Base-by-base conservation (phyloP, 352 stramenopile genomes). In the Globisporangium takayamanum region DNA sequence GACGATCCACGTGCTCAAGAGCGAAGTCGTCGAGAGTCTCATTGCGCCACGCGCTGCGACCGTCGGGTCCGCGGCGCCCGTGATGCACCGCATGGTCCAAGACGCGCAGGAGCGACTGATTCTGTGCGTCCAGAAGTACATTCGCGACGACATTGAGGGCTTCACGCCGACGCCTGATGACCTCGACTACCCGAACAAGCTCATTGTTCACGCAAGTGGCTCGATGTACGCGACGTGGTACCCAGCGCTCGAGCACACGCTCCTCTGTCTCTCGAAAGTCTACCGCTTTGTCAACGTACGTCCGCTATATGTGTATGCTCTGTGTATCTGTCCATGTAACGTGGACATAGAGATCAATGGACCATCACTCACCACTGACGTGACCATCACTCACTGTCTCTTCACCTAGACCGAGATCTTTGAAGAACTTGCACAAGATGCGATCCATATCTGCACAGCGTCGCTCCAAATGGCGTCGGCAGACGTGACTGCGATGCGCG, bases 1-100 rank as follows among this genome's bases (percentile, higher is more conserved):
- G 57, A 70, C 86, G 37, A 79, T 94, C 28, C 80, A 92, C 53
- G 78, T 94, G 15, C 60, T 92, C 2, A 70, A 86, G 15, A 87
- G 71, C 36, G 84, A 94, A 51, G 67, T 94, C 51, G 85, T 92
- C 45, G 84, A 94, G 58, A 74, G 69, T 41, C 48, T 79, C 3
- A 89, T 94, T 62, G 73, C 66, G 14, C 82, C 84, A 0, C 76
- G 78, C 16, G 66, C 64, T 20, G 62, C 70, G 5, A 62, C 82
- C 2, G 72, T 86, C 1, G 80, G 76, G 0, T 84, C 72, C 45
- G 69, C 83, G 0, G 84, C 90, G 53, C 76, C 82, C 3, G 83
- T 92, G 50, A 82, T 94, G 71, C 75, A 90, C 53, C 82, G 84
- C 42, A 88, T 94, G 79, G 83, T 92, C 45, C 80, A 90, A 59